Conservation (phyloP, 345 rosid genomes). For the Hibiscus tridactylites region DNA sequence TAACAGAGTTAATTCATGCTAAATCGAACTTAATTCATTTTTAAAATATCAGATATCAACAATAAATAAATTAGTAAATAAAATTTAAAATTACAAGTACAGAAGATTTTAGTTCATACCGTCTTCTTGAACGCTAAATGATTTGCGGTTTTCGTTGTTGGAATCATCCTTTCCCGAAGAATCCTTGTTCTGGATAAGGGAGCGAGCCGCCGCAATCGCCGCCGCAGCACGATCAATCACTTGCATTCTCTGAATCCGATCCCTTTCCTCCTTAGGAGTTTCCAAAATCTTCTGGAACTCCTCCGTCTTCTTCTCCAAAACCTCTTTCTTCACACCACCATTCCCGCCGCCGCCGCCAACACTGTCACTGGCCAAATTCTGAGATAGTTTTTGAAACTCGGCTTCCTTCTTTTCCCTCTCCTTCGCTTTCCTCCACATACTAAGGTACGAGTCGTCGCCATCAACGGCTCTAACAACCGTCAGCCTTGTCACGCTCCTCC, state of each 20-base stretch:
- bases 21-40: not conserved
- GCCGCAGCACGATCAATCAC: constrained; percentile 85
- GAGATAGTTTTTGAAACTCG: constrained; percentile 51
- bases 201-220: constrained; percentile 67
- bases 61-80: not conserved
- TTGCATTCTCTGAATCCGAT: constrained; percentile 70
- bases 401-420: constrained; percentile 61
- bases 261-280: constrained; percentile 64
- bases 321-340: constrained; percentile 10
- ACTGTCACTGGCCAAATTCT: not conserved
- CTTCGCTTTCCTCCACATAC: constrained; percentile 76
- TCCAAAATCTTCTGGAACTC: constrained; percentile 68
- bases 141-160: constrained; percentile 9
- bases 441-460: constrained; percentile 54
- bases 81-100: not conserved
- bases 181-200: constrained; percentile 38
- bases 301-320: constrained; percentile 60
- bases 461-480: constrained; percentile 31
- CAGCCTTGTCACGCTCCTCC: constrained; percentile 7
- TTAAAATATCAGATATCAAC: not conserved
- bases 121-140: not conserved
- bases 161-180: constrained; percentile 12
- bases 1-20: not conserved
- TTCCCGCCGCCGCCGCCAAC: not conserved
- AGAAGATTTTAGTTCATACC: constrained; percentile 11